phyloP scores from a whole-genome alignment of 1,139 yeast species.

The Scheffersomyces parashehatae region DNA sequence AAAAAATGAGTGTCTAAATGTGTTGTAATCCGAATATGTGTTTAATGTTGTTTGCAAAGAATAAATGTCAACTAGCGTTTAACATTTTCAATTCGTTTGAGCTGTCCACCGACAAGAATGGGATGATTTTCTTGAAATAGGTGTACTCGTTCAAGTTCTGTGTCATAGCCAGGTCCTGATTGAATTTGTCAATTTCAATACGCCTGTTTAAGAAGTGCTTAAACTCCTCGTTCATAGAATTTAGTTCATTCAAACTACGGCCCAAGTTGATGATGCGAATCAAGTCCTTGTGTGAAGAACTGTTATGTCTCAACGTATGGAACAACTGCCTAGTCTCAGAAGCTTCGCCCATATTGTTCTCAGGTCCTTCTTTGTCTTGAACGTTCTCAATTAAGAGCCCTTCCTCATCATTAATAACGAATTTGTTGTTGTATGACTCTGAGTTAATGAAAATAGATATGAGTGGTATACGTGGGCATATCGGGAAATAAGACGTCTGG shows the following conservation, averaged over 20 bases:
- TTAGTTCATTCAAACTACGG: slow-evolving; percentile 69
- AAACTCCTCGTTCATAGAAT: slow-evolving; percentile 54
- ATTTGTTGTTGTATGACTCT: slow-evolving; percentile 28
- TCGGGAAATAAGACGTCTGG: slow-evolving; percentile 9
- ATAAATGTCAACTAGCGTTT: slow-evolving; percentile 31
- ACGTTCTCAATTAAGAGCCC: slow-evolving; percentile 13
- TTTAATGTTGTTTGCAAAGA: not conserved
- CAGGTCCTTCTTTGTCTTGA: slow-evolving; percentile 26
- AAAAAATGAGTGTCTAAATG: too few relatives aligned
- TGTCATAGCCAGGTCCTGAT: slow-evolving; percentile 14
- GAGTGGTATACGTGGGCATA: slow-evolving; percentile 34
- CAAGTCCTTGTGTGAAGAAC: slow-evolving; percentile 4
- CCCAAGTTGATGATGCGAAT: slow-evolving; percentile 44
- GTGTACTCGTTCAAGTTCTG: slow-evolving; percentile 28
- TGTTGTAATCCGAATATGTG: not conserved
- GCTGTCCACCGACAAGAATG: slow-evolving; percentile 43
- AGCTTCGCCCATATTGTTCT: slow-evolving; percentile 16
- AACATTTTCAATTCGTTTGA: slow-evolving; percentile 39
- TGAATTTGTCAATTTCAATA: slow-evolving; percentile 38
- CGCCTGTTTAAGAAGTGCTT: slow-evolving; percentile 50
- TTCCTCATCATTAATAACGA: slow-evolving; percentile 34
- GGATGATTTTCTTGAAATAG: slow-evolving; percentile 41
- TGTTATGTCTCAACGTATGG: slow-evolving; percentile 1
- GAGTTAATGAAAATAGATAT: slow-evolving; percentile 36
- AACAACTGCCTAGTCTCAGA: slow-evolving; percentile 6